A percentile compares a stretch with the other conserved stretches of the same genome.
Conservation (phyloP, 208 protist genomes). For the Wallacemonas collosoma region DNA sequence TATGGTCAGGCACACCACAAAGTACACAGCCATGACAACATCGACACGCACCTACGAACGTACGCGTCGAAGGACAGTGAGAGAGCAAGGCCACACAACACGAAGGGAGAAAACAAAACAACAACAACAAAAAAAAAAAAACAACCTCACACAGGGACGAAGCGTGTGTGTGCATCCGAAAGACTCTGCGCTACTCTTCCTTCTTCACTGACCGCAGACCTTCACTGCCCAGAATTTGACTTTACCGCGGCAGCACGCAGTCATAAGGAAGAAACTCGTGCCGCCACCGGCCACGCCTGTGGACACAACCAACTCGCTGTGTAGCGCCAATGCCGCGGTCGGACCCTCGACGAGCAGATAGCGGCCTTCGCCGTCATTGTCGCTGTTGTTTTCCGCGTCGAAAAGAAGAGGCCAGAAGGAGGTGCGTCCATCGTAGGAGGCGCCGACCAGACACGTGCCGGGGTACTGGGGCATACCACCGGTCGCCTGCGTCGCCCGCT, state of each 20-base stretch:
- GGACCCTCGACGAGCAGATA: slow-evolving; percentile 42
- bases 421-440: slow-evolving; percentile 69
- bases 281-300: slow-evolving; percentile 57
- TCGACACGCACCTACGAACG: slow-evolving; percentile 16
- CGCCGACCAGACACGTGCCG: slow-evolving; percentile 55
- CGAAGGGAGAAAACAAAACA: slow-evolving; percentile 7
- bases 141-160: neutral
- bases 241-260: slow-evolving; percentile 70
- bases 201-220: slow-evolving; percentile 17
- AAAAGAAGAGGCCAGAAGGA: slow-evolving; percentile 84
- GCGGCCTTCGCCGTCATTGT: slow-evolving; percentile 9
- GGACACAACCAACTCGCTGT: slow-evolving; percentile 50
- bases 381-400: slow-evolving; percentile 10
- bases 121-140: slow-evolving; percentile 15
- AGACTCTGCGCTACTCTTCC: neutral
- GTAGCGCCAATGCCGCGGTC: slow-evolving; percentile 49
- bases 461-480: slow-evolving; percentile 50
- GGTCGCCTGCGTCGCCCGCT: neutral
- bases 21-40: neutral
- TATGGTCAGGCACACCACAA: too few species aligned
- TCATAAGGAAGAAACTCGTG: slow-evolving; percentile 70
- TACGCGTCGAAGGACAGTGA: neutral
- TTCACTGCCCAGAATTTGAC: slow-evolving; percentile 76
- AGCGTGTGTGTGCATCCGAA: neutral
- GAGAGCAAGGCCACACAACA: neutral